phyloP scores from a whole-genome alignment of 1,284 basidiomycete genomes.

The Ceratobasidium sp. region DNA sequence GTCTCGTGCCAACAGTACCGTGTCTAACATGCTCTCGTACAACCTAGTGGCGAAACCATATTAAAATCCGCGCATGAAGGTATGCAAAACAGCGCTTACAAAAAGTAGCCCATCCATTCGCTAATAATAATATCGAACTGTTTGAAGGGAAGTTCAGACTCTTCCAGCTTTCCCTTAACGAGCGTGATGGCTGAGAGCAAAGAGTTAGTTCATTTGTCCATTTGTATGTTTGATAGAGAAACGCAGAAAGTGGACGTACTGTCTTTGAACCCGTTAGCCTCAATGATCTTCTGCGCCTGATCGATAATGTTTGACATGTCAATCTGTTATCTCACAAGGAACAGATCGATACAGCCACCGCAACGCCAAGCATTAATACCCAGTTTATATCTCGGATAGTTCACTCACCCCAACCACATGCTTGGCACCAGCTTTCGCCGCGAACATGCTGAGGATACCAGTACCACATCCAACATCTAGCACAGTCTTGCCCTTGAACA shows the following conservation, averaged over 20 bases:
- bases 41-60: constrained; percentile 64
- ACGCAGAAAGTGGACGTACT: constrained; percentile 65
- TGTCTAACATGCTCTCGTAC: constrained; percentile 99
- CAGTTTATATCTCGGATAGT: neutral
- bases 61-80: neutral
- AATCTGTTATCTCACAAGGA: constrained; percentile 66
- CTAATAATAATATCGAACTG: constrained; percentile 99
- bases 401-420: constrained; percentile 89
- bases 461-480: constrained; percentile 99
- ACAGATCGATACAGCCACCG: no score
- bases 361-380: constrained; percentile 10
- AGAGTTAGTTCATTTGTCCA: neutral
- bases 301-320: constrained; percentile 99
- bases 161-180: constrained; percentile 98
- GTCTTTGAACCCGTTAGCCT: constrained; percentile 95
- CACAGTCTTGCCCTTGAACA: constrained; percentile 97
- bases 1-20: constrained; percentile 95
- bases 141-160: constrained; percentile 83
- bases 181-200: constrained; percentile 82
- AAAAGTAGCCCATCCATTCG: constrained; percentile 98
- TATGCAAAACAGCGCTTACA: constrained; percentile 54
- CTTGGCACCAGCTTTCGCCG: constrained; percentile 95
- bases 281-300: constrained; percentile 96
- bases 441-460: constrained; percentile 99
- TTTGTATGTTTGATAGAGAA: neutral